These are phyloP conservation scores for Aspergillus cejpii DNA, from an alignment of 2,329 filamentous ascomycete species.

Conservation along the genomic window DNA sequence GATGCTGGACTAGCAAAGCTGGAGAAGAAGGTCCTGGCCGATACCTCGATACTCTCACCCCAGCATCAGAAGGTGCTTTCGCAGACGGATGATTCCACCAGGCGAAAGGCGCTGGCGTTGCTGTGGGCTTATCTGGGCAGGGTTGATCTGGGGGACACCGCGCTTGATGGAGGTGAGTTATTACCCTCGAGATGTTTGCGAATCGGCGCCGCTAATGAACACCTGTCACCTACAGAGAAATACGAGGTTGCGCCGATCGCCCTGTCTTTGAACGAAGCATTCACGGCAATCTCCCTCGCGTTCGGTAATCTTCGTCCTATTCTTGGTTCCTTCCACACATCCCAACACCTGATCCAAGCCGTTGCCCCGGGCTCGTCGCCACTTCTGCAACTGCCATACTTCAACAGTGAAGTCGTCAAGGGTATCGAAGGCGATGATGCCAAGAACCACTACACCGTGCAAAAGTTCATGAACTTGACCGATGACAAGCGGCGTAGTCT, in stretches of 20 bases:
- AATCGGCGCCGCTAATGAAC: not conserved
- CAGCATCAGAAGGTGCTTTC: conserved; percentile 73
- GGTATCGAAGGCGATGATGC: conserved; percentile 52
- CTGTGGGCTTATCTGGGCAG: conserved; percentile 94
- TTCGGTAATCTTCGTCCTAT: conserved; percentile 80
- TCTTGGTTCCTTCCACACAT: conserved; percentile 70
- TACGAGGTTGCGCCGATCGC: conserved; percentile 84
- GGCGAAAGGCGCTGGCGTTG: conserved; percentile 79
- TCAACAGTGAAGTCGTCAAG: conserved; percentile 57
- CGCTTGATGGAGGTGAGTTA: conserved; percentile 58
- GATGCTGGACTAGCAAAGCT: conserved; percentile 76
- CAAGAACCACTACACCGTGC: conserved; percentile 68
- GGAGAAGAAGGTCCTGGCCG: conserved; percentile 69
- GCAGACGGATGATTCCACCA: conserved; percentile 69
- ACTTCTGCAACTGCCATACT: conserved; percentile 82
- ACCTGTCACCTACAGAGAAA: conserved; percentile 53
- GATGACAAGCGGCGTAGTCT: conserved; percentile 66
- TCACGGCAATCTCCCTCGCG: conserved; percentile 77
- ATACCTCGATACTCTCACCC: conserved; percentile 55
- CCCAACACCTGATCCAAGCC: conserved; percentile 85
- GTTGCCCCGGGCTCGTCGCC: conserved; percentile 76
- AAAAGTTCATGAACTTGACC: conserved; percentile 81
- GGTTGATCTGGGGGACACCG: conserved; percentile 70
- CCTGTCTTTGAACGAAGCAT: conserved; percentile 75
- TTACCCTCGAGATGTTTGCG: not conserved